Percentiles rank a stretch among this genome's conserved stretches.
These are phyloP conservation scores for Fusarium armeniacum DNA, from an alignment of 2,329 filamentous ascomycete genomes.

Conservation along the genomic window DNA sequence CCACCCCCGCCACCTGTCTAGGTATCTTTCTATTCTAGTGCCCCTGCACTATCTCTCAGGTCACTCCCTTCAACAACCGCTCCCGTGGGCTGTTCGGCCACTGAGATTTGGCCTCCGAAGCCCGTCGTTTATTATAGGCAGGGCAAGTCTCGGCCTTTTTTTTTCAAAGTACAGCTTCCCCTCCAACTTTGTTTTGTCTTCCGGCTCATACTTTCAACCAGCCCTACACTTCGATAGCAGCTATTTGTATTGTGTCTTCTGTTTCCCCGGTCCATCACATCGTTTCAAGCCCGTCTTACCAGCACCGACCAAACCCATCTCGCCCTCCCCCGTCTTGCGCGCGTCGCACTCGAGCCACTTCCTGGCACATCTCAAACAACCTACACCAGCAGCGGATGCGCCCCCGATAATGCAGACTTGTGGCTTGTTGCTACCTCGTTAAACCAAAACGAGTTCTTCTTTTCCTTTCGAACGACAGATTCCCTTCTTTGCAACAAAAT, in stretches of 20 bases:
- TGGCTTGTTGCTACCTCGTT: slow-evolving; percentile 52
- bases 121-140: slow-evolving; percentile 21
- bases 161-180: slow-evolving; percentile 38
- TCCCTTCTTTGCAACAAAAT: slow-evolving; percentile 4
- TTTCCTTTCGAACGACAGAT: slow-evolving; percentile 19
- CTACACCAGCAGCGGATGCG: slow-evolving; percentile 35
- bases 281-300: slow-evolving; percentile 12
- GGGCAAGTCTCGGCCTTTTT: slow-evolving; percentile 37
- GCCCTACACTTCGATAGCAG: neutral
- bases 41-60: slow-evolving; percentile 11
- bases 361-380: slow-evolving; percentile 30
- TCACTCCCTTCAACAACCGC: slow-evolving; percentile 39
- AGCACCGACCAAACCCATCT: slow-evolving; percentile 12
- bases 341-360: slow-evolving; percentile 40
- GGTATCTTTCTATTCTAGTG: slow-evolving; percentile 43
- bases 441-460: slow-evolving; percentile 49
- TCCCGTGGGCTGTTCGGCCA: slow-evolving; percentile 36
- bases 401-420: slow-evolving; percentile 52
- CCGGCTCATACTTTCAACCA: slow-evolving; percentile 25
- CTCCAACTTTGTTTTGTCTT: slow-evolving; percentile 29
- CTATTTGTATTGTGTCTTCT: slow-evolving; percentile 4
- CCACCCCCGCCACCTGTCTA: slow-evolving; percentile 51
- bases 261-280: neutral
- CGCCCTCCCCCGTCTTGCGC: slow-evolving; percentile 20
- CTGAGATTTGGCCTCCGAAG: slow-evolving; percentile 31